phyloP scores from a whole-genome alignment of 345 rosid genomes.

The Erysimum cheiranthoides region DNA sequence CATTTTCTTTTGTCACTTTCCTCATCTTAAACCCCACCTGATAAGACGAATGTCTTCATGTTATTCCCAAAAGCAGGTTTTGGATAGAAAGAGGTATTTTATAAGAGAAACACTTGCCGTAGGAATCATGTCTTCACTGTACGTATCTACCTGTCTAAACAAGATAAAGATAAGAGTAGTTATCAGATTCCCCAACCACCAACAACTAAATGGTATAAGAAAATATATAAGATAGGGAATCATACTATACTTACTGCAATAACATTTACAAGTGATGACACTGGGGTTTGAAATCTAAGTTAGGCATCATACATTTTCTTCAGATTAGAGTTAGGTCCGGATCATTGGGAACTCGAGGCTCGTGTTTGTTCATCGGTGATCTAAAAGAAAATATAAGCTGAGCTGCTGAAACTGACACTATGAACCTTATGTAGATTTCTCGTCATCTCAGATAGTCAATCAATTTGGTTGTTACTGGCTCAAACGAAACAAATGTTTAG shows the following conservation, averaged over 20 bases:
- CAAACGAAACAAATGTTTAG: too few relatives aligned
- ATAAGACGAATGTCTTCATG: background rate
- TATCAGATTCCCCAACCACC: slow-evolving; percentile 18
- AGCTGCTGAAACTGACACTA: too few relatives aligned
- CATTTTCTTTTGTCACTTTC: slow-evolving; percentile 85
- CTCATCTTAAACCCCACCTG: slow-evolving; percentile 93
- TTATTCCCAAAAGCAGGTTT: background rate
- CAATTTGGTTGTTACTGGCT: too few relatives aligned
- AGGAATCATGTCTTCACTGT: slow-evolving; percentile 96
- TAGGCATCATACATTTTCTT: too few relatives aligned
- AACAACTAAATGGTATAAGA: background rate
- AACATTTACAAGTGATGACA: slow-evolving; percentile 76
- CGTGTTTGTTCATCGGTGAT: too few relatives aligned
- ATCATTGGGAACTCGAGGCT: too few relatives aligned
- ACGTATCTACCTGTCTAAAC: slow-evolving; percentile 79
- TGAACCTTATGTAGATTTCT: too few relatives aligned
- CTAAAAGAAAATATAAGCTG: too few relatives aligned
- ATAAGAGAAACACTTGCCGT: slow-evolving; percentile 52
- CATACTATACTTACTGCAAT: slow-evolving; percentile 67
- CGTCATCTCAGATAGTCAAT: too few relatives aligned
- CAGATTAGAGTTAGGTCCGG: too few relatives aligned
- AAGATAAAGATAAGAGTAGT: slow-evolving; percentile 5
- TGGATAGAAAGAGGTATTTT: background rate
- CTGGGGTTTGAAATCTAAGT: too few relatives aligned
- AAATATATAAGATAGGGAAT: background rate